Base-by-base conservation (phyloP, 2,329 filamentous ascomycete species). In the Apiospora arundinis region DNA sequence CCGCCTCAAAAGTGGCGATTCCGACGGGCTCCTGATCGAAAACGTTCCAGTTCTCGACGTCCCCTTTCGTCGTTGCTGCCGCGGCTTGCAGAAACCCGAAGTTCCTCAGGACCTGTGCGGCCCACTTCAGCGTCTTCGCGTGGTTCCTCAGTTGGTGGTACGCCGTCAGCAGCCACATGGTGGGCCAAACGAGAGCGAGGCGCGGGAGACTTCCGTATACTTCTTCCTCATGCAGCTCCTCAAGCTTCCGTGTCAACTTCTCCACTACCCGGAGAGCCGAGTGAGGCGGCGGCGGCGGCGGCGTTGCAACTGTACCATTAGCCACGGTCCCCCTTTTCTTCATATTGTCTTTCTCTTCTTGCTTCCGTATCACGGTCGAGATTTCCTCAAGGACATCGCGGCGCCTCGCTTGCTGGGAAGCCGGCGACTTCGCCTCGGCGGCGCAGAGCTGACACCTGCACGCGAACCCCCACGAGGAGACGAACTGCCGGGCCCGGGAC, bases 391-490 rank as follows among this genome's bases (percentile, higher is more conserved):
- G 56, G 9, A 40, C 28, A 16, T 65, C 49, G 16, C 70, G 69
- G 7, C 74, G 71, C 23, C 75, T 74, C 48, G 71, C 72, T 28
- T 73, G 73, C 49, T 74, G 73, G 4, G 74, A 72, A n/a, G 73
- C 65, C 32, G 60, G 67, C 1, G 76, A 76, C 21, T 69, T 28
- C 2, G 56, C 45, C 70, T 85, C 83, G 12, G 76, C 76, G 0
- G 68, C 70, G 70, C 84, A 86, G 21, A 85, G 75, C 25, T 70
- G 69, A 72, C 84, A 86, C 5, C 70, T 69, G 73, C 84, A 86
- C 32, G 79, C 75, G 69, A 86, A 85, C 0, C 81, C 82, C 82
- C 83, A 85, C 0, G 74, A 70, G 9, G 73, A 73, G 8, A 63
- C 28, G 71, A 80, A 80, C 73, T 79, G 74, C 32, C 71, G 70